Base-by-base conservation (phyloP, 768 basidiomycete species). In the Hortiboletus flavorubellus region DNA sequence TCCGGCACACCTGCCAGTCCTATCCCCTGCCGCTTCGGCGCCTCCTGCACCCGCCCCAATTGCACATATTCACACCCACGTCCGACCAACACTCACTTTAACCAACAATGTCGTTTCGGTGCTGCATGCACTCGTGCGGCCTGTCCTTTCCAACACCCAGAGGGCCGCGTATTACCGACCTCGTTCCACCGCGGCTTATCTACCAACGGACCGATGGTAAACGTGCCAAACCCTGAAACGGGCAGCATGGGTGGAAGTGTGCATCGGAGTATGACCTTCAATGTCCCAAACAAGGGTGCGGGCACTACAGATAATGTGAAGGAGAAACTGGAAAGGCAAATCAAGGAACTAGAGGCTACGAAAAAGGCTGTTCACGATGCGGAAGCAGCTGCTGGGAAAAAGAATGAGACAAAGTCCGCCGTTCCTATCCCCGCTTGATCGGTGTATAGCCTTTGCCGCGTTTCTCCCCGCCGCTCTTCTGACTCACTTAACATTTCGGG, bases 71-170 rank as follows among this genome's bases (percentile, higher is more conserved):
- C 77, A 43, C 90, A 92, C 66, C 84, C 75, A 43, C 79, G 80
- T 48, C 70, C 71, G 35, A 38, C 49, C 50, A 63, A 59, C 56
- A 62, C 71, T 18, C 76, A 78, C 34, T 75, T 74, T 46, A 66
- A 73, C 37, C 75, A 76, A 62, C 82, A 80, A 30, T 98, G 96
- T 72, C 83, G 88, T 50, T 98, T 91, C 63, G 95, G 92, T 21
- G 76, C 88, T 14, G 81, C 76, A 18, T 98, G 96, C 71, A 97
- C 93, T 9, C 84, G 92, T 51, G 84, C 85, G 34, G 80, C 84
- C 59, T 98, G 96, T 70, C 73, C 84, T n/a, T 99, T 88, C 79
- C 84, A 90, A 59, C 96, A 99, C 67, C 96, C 96, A 0, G 84
- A 90, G 53, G 89, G 88, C 10, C 87, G 91, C 12, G 87, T 89